A percentile compares a stretch with the other conserved stretches of the same genome.
phyloP scores from a whole-genome alignment of 139 green algal genomes.

The Picochlorum costavermella region DNA sequence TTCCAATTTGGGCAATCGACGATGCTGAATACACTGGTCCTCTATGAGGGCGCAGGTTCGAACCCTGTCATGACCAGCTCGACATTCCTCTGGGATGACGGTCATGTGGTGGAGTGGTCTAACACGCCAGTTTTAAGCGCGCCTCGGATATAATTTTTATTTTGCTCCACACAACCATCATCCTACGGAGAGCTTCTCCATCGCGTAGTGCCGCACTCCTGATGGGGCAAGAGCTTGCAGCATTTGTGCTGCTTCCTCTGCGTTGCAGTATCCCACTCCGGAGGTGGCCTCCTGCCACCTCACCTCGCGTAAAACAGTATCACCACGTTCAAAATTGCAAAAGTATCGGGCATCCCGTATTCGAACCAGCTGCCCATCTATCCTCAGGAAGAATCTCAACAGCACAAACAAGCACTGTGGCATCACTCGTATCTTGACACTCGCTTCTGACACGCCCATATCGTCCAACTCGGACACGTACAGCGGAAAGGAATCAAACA shows the following conservation, averaged over 20 bases:
- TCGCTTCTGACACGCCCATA: constrained; percentile 58
- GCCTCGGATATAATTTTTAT: too few species aligned
- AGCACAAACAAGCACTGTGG: constrained; percentile 83
- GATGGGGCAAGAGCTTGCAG: background rate
- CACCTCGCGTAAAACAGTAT: too few species aligned
- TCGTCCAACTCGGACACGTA: constrained; percentile 92
- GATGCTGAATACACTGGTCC: too few species aligned
- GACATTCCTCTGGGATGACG: too few species aligned
- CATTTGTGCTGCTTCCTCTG: background rate
- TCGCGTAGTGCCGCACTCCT: background rate
- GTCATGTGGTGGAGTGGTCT: too few species aligned
- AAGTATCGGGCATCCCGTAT: constrained; percentile 71
- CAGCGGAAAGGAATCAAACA: constrained; percentile 60
- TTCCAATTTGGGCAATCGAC: too few species aligned
- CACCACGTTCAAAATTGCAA: constrained; percentile 23
- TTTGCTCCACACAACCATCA: too few species aligned
- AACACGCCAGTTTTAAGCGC: too few species aligned
- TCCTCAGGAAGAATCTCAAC: constrained; percentile 73
- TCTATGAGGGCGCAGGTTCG: too few species aligned
- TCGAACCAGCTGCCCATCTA: constrained; percentile 70
- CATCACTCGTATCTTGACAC: constrained; percentile 57
- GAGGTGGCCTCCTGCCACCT: too few species aligned
- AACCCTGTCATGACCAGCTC: too few species aligned
- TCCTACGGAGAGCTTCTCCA: too few species aligned
- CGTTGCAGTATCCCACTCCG: background rate